A percentile compares a stretch with the other conserved stretches of the same genome.
Evolutionary conservation across 2,329 filamentous ascomycete species (phyloP).

Genomic region (Pseudogymnoascus sp.): DNA sequence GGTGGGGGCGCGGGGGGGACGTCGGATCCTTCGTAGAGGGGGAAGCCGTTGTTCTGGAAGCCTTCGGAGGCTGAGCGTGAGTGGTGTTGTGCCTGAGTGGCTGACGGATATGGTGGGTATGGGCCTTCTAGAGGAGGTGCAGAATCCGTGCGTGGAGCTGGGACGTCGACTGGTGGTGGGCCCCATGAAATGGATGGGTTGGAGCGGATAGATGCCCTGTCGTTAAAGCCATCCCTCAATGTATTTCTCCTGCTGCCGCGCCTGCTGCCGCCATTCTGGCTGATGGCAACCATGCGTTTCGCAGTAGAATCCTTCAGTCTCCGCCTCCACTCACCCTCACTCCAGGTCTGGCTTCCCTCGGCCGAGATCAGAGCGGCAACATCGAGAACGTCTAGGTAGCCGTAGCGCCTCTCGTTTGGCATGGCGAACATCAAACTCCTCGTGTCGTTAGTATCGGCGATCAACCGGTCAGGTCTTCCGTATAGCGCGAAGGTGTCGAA

Average conservation of each 20-base stretch:
- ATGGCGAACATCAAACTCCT: conserved; percentile 97
- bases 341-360: conserved; percentile 70
- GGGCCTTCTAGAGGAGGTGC: conserved; percentile 33
- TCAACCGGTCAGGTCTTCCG: conserved; percentile 75
- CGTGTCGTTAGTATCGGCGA: conserved; percentile 79
- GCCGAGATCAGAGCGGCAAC: conserved; percentile 73
- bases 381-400: conserved; percentile 84
- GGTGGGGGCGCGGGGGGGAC: conserved; percentile 23
- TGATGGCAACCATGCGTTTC: conserved; percentile 62
- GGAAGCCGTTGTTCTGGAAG: conserved; percentile 18
- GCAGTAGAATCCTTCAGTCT: conserved; percentile 83
- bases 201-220: conserved; percentile 42
- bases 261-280: conserved; percentile 38
- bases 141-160: conserved; percentile 40
- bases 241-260: conserved; percentile 53
- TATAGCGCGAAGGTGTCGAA: conserved; percentile 92
- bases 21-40: conserved; percentile 22
- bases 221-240: conserved; percentile 51
- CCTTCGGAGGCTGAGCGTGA: conserved; percentile 28
- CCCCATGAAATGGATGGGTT: conserved; percentile 39
- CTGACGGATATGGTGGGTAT: background rate
- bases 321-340: conserved; percentile 82
- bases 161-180: conserved; percentile 16
- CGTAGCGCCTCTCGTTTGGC: conserved; percentile 79
- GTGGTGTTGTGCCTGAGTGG: background rate